Evolutionary conservation across 306 rosid genomes (phyloP).

Genomic region (Quercus parvula): DNA sequence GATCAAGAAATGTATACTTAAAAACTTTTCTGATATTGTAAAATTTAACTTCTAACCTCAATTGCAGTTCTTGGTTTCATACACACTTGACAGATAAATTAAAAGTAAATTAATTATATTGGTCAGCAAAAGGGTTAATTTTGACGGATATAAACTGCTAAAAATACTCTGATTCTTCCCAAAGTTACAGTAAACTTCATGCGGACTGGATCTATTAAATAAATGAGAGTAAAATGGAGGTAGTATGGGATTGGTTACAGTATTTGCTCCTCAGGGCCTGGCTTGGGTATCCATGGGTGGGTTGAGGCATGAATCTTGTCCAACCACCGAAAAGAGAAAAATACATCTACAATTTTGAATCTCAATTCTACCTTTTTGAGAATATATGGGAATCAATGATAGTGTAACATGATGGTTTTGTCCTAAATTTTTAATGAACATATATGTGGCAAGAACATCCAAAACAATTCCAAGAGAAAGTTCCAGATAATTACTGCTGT

Average conservation of each 20-base stretch:
- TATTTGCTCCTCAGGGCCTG: too few relatives aligned
- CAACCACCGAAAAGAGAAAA: too few relatives aligned
- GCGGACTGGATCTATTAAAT: too few relatives aligned
- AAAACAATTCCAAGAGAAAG: slow-evolving; percentile 3
- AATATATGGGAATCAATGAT: background rate
- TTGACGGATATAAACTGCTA: background rate
- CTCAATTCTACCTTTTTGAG: background rate
- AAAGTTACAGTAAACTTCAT: too few relatives aligned
- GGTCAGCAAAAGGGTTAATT: background rate
- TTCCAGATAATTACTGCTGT: slow-evolving; percentile 56
- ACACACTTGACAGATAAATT: background rate
- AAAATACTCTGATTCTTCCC: background rate
- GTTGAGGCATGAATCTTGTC: too few relatives aligned
- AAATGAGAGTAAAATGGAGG: too few relatives aligned
- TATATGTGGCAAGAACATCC: background rate
- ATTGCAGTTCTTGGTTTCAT: background rate
- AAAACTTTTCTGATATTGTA: background rate
- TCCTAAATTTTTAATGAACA: background rate
- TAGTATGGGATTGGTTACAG: too few relatives aligned
- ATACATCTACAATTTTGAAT: too few relatives aligned
- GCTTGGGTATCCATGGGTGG: too few relatives aligned
- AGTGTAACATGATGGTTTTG: background rate
- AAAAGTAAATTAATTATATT: background rate
- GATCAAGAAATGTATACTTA: background rate
- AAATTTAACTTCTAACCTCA: background rate